Evolutionary conservation across 495 filamentous ascomycete species (phyloP), one percentile per base, ranked within the genome.

Genomic region (Lasiosphaeria miniovina): DNA sequence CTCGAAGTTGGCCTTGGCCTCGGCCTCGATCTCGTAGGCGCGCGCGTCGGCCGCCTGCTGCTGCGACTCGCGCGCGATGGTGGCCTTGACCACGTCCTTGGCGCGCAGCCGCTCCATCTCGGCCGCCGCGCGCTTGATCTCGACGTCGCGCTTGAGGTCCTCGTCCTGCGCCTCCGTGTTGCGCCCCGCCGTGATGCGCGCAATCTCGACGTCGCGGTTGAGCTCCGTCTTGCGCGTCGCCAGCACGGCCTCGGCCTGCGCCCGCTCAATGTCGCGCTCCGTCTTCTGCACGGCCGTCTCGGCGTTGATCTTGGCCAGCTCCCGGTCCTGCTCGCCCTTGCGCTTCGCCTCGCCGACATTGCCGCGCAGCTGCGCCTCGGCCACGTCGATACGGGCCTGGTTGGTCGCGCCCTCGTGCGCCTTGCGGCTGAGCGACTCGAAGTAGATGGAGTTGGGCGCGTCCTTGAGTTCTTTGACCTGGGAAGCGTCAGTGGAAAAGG

Each of bases 381-480:
- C 89, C 10, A 92, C 90, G 66, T 57, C 57, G 40, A 58, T 59
- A 5, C 59, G 48, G 48, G 78, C 80, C 68, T 94, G 89, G 68
- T 91, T 93, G 49, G 84, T 84, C 15, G 90, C 90, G 31, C 88
- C 89, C 67, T 94, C 90, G 63, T 90, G 88, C 1, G 90, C 90
- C 69, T 94, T 94, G 61, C 87, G 84, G 36, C 84, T 87, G 4
- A 93, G 81, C 32, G 85, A 87, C 35, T 86, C 85, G 68, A 93
- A 93, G 74, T 94, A 94, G 62, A 86, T 84, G 43, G 84, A 87
- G 48, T 84, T 84, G 10, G 85, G 87, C 0, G 88, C 87, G 64
- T 93, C 90, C 63, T 90, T 85, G 10, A 94, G 82, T 64, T 94
- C 90, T 69, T 92, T 92, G 59, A 93, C 86, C 72, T 92, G 90